phyloP scores from a whole-genome alignment of 2,329 filamentous ascomycete genomes.

The Knoxdaviesia proteae region DNA sequence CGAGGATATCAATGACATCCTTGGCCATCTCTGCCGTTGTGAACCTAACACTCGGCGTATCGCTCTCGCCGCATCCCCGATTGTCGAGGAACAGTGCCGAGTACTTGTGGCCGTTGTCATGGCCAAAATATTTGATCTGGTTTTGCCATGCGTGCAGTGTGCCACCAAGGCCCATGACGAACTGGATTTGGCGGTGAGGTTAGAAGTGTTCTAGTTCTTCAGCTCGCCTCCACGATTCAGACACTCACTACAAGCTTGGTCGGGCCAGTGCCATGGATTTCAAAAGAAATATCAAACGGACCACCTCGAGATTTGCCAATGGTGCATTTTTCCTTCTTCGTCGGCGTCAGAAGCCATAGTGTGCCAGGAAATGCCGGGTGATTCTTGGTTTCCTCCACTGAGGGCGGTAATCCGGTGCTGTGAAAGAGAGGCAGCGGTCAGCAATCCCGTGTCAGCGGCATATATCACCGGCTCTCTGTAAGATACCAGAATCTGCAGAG shows the following conservation, averaged over 20 bases:
- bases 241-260: conserved; percentile 50
- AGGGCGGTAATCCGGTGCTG: conserved; percentile 13
- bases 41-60: conserved; percentile 59
- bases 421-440: neutral
- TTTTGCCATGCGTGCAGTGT: conserved; percentile 55
- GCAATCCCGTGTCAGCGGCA: no score
- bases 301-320: conserved; percentile 55
- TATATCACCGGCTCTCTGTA: no score
- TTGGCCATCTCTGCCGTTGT: conserved; percentile 69
- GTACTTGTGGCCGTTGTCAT: conserved; percentile 44
- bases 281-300: conserved; percentile 56
- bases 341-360: conserved; percentile 49
- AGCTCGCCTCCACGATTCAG: conserved; percentile 1
- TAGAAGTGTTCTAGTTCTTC: neutral
- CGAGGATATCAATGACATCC: conserved; percentile 50
- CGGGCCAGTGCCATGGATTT: conserved; percentile 57
- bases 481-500: no score
- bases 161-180: conserved; percentile 63
- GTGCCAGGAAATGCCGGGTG: conserved; percentile 48
- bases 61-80: conserved; percentile 61
- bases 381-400: conserved; percentile 34
- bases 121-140: conserved; percentile 65
- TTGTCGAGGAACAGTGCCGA: conserved; percentile 65
- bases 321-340: conserved; percentile 34
- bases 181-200: conserved; percentile 21